Evolutionary conservation across 768 basidiomycete species (phyloP).

Genomic region (Russula brevipes): DNA sequence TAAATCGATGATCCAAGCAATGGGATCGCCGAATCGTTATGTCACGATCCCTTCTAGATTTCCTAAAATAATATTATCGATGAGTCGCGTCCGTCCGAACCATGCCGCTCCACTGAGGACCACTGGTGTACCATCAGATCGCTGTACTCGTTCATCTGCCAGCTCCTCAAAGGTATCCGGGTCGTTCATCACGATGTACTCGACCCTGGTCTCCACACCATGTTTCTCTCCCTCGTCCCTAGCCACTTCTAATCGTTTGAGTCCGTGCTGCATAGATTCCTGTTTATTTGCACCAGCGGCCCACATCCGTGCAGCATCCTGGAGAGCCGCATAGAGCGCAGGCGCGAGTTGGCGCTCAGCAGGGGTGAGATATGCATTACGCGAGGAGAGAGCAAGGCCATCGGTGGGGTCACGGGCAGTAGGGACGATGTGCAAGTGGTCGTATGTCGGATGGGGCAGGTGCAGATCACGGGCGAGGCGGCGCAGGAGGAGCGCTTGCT

Average conservation of each 20-base stretch:
- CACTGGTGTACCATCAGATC: constrained; percentile 37
- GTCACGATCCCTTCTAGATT: constrained; percentile 37
- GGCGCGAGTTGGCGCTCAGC: constrained; percentile 55
- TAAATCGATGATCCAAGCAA: not conserved
- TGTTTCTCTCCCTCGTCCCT: constrained; percentile 28
- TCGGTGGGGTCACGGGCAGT: constrained; percentile 65
- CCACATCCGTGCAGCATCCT: constrained; percentile 55
- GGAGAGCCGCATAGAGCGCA: constrained; percentile 64
- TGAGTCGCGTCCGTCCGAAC: constrained; percentile 82
- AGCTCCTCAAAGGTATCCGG: constrained; percentile 67
- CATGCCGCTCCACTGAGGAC: constrained; percentile 84
- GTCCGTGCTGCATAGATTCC: constrained; percentile 44
- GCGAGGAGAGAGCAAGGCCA: constrained; percentile 81
- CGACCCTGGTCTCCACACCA: constrained; percentile 55
- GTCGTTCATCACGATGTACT: constrained; percentile 90
- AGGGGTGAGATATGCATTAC: constrained; percentile 75
- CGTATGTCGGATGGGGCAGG: constrained; percentile 65
- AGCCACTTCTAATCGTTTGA: constrained; percentile 36
- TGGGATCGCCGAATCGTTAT: not conserved
- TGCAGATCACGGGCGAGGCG: constrained; percentile 76
- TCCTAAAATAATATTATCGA: constrained; percentile 86
- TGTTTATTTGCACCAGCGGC: constrained; percentile 43
- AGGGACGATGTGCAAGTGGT: constrained; percentile 79
- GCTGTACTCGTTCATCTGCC: constrained; percentile 30
- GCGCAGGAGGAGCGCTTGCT: constrained; percentile 84